phyloP scores from a whole-genome alignment of 148 eudicot genomes.

The Rheum nobile region DNA sequence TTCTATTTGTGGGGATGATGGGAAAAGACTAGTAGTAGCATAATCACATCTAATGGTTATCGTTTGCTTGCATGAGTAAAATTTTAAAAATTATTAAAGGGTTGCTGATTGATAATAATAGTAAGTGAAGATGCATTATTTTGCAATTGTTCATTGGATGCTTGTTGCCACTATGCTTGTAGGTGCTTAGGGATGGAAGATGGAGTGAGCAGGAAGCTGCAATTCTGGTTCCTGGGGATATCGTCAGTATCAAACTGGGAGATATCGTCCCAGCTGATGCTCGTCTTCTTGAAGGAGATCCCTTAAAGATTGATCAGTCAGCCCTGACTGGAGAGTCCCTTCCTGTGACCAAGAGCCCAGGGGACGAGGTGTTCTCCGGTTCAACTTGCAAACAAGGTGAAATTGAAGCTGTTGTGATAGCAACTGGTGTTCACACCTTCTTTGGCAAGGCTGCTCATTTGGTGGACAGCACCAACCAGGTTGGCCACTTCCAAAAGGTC shows the following conservation, averaged over 20 bases:
- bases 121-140: background rate
- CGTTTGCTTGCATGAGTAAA: background rate
- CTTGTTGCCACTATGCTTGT: background rate
- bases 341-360: constrained; percentile 58
- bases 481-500: constrained; percentile 84
- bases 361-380: constrained; percentile 65
- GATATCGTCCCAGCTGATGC: constrained; percentile 80
- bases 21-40: too few species aligned
- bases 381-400: constrained; percentile 87
- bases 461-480: constrained; percentile 61
- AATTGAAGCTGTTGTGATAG: constrained; percentile 66
- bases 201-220: constrained; percentile 67
- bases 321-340: constrained; percentile 87
- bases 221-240: constrained; percentile 64
- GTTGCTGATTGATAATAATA: background rate
- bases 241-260: constrained; percentile 61
- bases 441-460: constrained; percentile 91
- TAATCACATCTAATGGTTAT: background rate
- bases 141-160: background rate
- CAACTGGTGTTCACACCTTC: constrained; percentile 73
- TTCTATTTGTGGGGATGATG: background rate
- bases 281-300: constrained; percentile 74
- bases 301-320: constrained; percentile 81
- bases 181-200: constrained; percentile 55
- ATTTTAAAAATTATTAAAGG: background rate